A percentile compares a stretch with the other conserved stretches of the same genome.
Evolutionary conservation across 768 basidiomycete species (phyloP).

Genomic region (Tricholoma sp.): DNA sequence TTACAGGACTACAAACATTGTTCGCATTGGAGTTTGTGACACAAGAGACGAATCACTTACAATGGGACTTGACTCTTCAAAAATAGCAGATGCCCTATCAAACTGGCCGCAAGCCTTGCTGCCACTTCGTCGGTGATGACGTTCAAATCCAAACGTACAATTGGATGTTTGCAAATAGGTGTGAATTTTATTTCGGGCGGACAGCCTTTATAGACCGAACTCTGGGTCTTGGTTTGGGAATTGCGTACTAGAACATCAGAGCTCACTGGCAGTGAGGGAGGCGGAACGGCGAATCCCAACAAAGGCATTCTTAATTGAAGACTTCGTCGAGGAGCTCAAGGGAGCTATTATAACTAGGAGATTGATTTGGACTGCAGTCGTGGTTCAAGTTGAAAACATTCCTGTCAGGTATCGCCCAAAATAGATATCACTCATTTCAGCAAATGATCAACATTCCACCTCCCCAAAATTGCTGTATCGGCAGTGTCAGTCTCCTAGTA

Average conservation of each 20-base stretch:
- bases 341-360: too few relatives aligned
- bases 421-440: too few relatives aligned
- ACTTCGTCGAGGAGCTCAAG: too few relatives aligned
- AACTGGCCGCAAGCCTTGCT: slow-evolving; percentile 53
- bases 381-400: too few relatives aligned
- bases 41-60: slow-evolving; percentile 36
- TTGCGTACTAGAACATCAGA: background rate
- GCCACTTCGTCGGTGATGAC: slow-evolving; percentile 54
- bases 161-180: slow-evolving; percentile 20
- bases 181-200: background rate
- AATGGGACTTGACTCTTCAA: slow-evolving; percentile 77
- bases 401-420: too few relatives aligned
- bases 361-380: too few relatives aligned
- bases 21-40: background rate
- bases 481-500: too few relatives aligned
- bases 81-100: slow-evolving; percentile 69
- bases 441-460: too few relatives aligned
- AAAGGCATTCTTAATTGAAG: background rate
- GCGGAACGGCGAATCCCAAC: background rate
- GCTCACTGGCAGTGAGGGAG: background rate
- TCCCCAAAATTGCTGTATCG: too few relatives aligned
- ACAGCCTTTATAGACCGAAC: background rate
- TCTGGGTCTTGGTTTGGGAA: background rate
- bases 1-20: slow-evolving; percentile 44
- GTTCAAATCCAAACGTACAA: slow-evolving; percentile 44